A percentile compares a stretch with the other conserved stretches of the same genome.
Evolutionary conservation across 2,329 filamentous ascomycete species (phyloP).

Genomic region (Xylaria sp.): DNA sequence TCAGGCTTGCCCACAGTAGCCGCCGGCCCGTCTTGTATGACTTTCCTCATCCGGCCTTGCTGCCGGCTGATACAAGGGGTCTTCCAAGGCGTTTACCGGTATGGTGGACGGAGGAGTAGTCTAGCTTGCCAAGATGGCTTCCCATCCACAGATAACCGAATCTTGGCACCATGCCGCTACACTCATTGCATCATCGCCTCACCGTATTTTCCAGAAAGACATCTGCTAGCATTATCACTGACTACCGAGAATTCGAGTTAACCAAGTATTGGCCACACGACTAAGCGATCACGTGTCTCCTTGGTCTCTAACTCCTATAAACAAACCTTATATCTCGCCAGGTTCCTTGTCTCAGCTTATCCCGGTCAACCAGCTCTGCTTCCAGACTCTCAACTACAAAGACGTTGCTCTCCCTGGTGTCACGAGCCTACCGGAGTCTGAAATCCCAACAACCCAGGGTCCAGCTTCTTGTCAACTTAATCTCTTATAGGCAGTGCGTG

Average conservation of each 20-base stretch:
- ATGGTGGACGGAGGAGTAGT: not conserved
- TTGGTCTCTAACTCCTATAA: not conserved
- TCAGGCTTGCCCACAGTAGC: conserved; percentile 4
- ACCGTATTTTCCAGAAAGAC: not conserved
- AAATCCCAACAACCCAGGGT: not conserved
- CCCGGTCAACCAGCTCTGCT: not conserved
- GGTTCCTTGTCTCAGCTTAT: not conserved
- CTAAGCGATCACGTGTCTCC: conserved; percentile 20
- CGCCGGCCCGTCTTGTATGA: conserved; percentile 7
- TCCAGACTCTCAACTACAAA: not conserved
- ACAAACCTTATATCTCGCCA: not conserved
- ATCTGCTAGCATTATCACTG: not conserved
- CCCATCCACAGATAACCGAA: conserved; percentile 29
- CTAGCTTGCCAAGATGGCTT: conserved; percentile 24
- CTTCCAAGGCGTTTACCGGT: conserved; percentile 15
- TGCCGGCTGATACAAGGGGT: conserved; percentile 22
- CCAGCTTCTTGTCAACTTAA: not conserved
- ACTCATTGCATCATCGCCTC: conserved; percentile 14
- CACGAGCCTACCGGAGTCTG: not conserved
- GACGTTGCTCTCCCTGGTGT: not conserved
- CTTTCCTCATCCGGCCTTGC: conserved; percentile 29
- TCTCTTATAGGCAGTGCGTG: not conserved
- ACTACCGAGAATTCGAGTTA: not conserved
- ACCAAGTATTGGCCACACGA: conserved; percentile 8
- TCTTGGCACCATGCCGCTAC: conserved; percentile 29